Conservation (phyloP, 169 alveolate genomes). For the Neospora caninum region DNA sequence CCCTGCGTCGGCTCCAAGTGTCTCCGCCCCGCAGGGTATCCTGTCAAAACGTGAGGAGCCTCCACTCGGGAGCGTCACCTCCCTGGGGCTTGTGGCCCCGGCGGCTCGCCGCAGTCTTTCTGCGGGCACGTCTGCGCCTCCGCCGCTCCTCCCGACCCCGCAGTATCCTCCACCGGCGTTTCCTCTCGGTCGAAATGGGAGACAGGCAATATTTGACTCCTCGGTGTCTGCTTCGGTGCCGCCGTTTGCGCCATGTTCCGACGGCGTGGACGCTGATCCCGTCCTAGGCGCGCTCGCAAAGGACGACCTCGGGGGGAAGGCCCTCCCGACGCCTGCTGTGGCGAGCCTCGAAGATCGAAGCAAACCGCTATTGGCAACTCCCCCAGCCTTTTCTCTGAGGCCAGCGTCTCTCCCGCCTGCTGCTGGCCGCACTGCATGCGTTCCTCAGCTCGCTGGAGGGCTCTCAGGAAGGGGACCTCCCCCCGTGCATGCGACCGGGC, state of each 20-base stretch:
- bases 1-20: too few species aligned
- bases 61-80: too few species aligned
- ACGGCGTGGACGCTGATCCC: too few species aligned
- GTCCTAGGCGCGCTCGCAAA: not conserved
- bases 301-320: not conserved
- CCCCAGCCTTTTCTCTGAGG: too few species aligned
- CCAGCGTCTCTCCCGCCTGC: too few species aligned
- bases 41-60: too few species aligned
- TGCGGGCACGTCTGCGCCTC: not conserved
- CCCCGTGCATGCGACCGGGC: too few species aligned
- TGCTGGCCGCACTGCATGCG: too few species aligned
- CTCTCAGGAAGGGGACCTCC: too few species aligned
- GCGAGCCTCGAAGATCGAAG: not conserved
- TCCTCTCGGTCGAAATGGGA: not conserved
- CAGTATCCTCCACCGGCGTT: not conserved
- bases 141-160: constrained; percentile 5
- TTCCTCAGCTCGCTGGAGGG: too few species aligned
- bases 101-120: not conserved
- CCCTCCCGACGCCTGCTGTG: not conserved
- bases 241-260: too few species aligned
- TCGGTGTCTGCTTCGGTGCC: not conserved
- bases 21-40: too few species aligned
- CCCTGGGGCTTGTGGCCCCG: not conserved
- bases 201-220: not conserved
- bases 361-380: not conserved